Evolutionary conservation across 2,329 filamentous ascomycete genomes (phyloP).

Genomic region (Emericellopsis atlantica): DNA sequence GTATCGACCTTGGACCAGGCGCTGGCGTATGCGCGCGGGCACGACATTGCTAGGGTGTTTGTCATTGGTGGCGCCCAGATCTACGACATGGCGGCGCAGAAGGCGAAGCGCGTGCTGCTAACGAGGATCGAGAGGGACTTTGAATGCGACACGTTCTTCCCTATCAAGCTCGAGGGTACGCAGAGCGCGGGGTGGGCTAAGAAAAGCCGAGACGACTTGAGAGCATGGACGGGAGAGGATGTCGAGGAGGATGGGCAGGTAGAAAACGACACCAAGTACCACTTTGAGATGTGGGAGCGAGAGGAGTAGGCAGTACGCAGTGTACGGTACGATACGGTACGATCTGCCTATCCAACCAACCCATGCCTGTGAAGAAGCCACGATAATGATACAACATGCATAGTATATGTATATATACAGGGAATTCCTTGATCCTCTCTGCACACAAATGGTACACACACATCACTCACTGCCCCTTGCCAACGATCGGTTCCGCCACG

Average conservation of each 20-base stretch:
- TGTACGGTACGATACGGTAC: no score
- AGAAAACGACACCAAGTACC: constrained; percentile 53
- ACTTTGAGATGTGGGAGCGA: constrained; percentile 62
- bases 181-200: constrained; percentile 37
- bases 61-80: constrained; percentile 86
- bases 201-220: constrained; percentile 37
- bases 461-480: no score
- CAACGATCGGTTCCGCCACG: no score
- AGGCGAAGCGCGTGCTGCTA: constrained; percentile 52
- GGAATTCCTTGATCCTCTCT: no score
- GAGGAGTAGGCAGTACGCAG: no score
- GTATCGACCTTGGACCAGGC: constrained; percentile 47
- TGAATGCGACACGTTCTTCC: constrained; percentile 67
- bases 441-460: no score
- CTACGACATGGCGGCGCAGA: constrained; percentile 57
- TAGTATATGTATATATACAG: no score
- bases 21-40: constrained; percentile 28
- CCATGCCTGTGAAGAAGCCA: no score
- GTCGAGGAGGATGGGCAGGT: constrained; percentile 36
- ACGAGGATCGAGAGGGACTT: constrained; percentile 58
- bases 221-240: constrained; percentile 53
- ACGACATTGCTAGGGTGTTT: constrained; percentile 51
- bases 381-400: no score
- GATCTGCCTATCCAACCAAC: no score
- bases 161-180: constrained; percentile 36